Base-by-base conservation (phyloP, 768 basidiomycete species). In the Clitopilus passeckerianus region DNA sequence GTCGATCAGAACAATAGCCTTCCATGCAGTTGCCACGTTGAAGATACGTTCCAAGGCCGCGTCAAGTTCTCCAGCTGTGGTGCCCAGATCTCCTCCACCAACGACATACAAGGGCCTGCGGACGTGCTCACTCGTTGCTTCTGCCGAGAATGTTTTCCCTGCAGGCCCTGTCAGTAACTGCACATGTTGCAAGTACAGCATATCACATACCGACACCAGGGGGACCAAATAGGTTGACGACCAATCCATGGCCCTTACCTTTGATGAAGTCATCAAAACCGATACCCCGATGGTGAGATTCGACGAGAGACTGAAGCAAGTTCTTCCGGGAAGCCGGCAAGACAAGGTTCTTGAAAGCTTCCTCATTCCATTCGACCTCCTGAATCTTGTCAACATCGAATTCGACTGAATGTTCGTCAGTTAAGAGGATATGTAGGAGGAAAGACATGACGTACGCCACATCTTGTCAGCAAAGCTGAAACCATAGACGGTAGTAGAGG, bases 191-290 rank as follows among this genome's bases (percentile, higher is more conserved):
- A 20, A 15, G n/a, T 22, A 33, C 41, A 41, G 1, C 16, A 24
- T 53, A 5, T 7, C 9, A 74, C 74, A 62, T 65, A 67, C 83
- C 85, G 16, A 85, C 83, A 58, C 85, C 84, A 0, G 85, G 84
- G 33, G 83, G 81, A 10, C 84, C 83, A 60, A 80, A 84, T 2
- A 83, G 71, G 58, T 82, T 81, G 53, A 85, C 73, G 18, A 87
- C 81, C 12, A 68, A 60, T 4, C 67, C 67, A 30, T 83, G 81
- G 0, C 85, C 86, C 65, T 87, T 86, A 34, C 84, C 85, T 64
- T 80, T 81, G 68, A 86, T 82, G 60, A 86, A 84, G 60, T 86
- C 85, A 57, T 84, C 82, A 62, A 84, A 80, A 16, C 79, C 80
- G 5, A 79, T 65, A 59, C 79, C 78, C 15, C 72, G 72, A 65